Evolutionary conservation across 129 eudicot species (phyloP).

Genomic region (Erigeron canadensis): DNA sequence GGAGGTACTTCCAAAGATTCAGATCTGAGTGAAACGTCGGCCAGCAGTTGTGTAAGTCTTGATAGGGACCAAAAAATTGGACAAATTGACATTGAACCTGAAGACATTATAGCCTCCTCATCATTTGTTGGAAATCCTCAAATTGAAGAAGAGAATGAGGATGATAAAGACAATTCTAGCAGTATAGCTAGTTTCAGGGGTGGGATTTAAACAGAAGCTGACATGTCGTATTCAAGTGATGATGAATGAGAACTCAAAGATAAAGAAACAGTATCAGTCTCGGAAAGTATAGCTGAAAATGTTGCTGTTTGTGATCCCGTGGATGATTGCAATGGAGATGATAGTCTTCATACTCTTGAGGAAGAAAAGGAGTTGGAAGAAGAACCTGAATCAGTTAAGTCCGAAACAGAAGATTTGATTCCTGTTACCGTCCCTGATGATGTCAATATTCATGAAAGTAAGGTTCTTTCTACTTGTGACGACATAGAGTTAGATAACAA

Average conservation of each 20-base stretch:
- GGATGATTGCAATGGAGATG: conserved; percentile 2
- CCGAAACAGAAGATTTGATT: conserved; percentile 9
- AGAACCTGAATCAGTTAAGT: conserved; percentile 16
- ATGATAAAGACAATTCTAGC: conserved; percentile 20
- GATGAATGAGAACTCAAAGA: conserved; percentile 24
- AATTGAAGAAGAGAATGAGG: conserved; percentile 26
- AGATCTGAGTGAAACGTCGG: conserved; percentile 29
- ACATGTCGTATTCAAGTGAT: conserved; percentile 27
- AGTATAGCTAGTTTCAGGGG: background rate
- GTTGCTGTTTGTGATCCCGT: conserved; percentile 21
- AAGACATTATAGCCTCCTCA: conserved; percentile 27
- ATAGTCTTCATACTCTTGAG: conserved; percentile 15
- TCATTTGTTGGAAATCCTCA: conserved; percentile 23
- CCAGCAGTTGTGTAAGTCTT: conserved; percentile 22
- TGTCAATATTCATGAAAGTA: conserved; percentile 12
- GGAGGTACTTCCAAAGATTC: conserved; percentile 28
- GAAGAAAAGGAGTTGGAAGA: conserved; percentile 19
- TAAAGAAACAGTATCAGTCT: conserved; percentile 16
- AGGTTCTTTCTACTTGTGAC: conserved; percentile 20
- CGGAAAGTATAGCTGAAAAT: conserved; percentile 26
- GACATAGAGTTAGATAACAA: conserved; percentile 9
- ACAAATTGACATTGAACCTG: conserved; percentile 33
- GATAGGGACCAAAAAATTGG: conserved; percentile 4
- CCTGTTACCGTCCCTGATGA: conserved; percentile 10
- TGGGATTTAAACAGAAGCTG: conserved; percentile 23